phyloP scores from a whole-genome alignment of 1,139 yeast species.

The Meyerozyma sp. region DNA sequence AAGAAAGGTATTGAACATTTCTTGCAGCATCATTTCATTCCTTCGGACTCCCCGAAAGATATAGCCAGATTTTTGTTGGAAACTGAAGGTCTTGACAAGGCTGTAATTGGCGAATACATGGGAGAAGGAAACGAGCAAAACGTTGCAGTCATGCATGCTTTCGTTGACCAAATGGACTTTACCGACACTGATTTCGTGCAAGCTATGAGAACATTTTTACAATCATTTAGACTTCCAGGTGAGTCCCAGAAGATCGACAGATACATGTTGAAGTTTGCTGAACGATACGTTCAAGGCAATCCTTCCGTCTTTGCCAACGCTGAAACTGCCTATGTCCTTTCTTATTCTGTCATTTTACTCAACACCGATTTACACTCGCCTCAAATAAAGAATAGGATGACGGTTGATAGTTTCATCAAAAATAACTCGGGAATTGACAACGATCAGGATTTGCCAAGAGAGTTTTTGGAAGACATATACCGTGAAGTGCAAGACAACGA shows the following conservation, averaged over 20 bases:
- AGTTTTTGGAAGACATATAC: constrained; percentile 62
- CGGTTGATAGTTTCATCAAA: constrained; percentile 74
- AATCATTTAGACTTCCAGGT: constrained; percentile 90
- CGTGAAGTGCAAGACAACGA: constrained; percentile 77
- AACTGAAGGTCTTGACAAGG: constrained; percentile 80
- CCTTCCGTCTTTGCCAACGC: constrained; percentile 85
- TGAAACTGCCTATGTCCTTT: constrained; percentile 87
- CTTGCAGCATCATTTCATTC: constrained; percentile 58
- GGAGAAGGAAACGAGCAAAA: constrained; percentile 85
- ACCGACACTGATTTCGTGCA: constrained; percentile 66
- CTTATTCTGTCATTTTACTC: constrained; percentile 88
- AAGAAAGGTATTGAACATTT: constrained; percentile 69
- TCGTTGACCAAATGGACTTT: constrained; percentile 86
- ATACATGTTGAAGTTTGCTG: constrained; percentile 94
- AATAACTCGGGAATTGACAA: constrained; percentile 95
- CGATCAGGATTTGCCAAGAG: constrained; percentile 76
- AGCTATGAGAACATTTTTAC: constrained; percentile 79
- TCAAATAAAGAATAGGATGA: constrained; percentile 82
- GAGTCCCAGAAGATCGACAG: constrained; percentile 98
- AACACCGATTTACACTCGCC: constrained; percentile 93
- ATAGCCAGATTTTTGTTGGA: constrained; percentile 72
- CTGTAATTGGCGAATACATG: constrained; percentile 81
- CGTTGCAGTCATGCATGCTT: constrained; percentile 85
- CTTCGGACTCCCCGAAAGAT: constrained; percentile 52
- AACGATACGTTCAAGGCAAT: constrained; percentile 81